Conservation (phyloP, 129 eudicot species). For the Arctium lappa region DNA sequence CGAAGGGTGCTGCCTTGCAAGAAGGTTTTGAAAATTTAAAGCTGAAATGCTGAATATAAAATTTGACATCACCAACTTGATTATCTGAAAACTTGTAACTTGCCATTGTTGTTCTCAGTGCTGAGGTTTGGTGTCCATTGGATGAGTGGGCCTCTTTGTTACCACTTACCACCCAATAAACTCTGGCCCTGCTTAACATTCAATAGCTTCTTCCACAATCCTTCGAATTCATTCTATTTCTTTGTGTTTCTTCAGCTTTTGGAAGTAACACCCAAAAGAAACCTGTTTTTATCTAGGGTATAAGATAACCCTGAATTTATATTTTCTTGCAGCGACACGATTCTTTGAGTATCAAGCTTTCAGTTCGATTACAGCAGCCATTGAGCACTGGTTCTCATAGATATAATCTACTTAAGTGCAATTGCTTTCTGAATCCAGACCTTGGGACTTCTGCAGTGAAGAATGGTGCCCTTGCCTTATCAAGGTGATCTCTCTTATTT, state of each 20-base stretch:
- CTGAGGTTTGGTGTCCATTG: not conserved
- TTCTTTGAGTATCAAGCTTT: slow-evolving; percentile 50
- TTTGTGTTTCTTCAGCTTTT: not conserved
- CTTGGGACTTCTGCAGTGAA: slow-evolving; percentile 45
- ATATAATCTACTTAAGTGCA: slow-evolving; percentile 44
- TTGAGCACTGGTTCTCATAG: slow-evolving; percentile 33
- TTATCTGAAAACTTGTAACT: not conserved
- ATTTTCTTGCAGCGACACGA: slow-evolving; percentile 53
- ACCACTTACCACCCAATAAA: too few relatives aligned
- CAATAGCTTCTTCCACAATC: not conserved
- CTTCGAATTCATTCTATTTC: not conserved
- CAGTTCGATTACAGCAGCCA: slow-evolving; percentile 37
- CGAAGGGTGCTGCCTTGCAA: too few relatives aligned
- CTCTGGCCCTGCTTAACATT: not conserved
- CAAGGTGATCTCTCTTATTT: slow-evolving; percentile 46
- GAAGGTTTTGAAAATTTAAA: too few relatives aligned
- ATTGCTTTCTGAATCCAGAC: slow-evolving; percentile 45
- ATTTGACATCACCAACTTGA: not conserved
- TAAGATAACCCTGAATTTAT: slow-evolving; percentile 6
- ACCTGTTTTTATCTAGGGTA: not conserved
- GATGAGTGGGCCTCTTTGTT: too few relatives aligned
- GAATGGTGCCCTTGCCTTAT: slow-evolving; percentile 54
- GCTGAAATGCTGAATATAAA: not conserved
- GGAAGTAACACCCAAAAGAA: not conserved
- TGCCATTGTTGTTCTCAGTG: not conserved